Base-by-base conservation (phyloP, 2,329 filamentous ascomycete genomes). In the Colletotrichum liaoningense region DNA sequence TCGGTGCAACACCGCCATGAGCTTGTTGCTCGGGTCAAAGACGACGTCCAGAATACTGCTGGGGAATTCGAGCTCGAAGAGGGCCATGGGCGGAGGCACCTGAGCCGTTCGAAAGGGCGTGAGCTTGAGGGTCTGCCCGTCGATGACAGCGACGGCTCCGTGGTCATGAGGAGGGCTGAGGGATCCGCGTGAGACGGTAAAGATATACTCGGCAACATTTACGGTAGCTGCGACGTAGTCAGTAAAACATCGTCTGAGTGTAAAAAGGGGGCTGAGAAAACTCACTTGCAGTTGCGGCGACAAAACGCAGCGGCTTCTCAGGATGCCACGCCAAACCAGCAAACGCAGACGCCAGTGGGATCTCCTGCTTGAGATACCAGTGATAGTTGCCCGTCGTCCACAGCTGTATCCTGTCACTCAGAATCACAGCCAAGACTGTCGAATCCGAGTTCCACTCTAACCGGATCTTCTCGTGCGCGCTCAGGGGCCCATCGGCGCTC, bases 381-480 rank as follows among this genome's bases (percentile, higher is more conserved):
- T 98, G 94, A 77, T 99, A 99, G 81, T 99, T 99, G 24, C 95
- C 94, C 88, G 93, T 98, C 0, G 95, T 98, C 97, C 97, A 99
- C 1, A 99, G 86, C 80, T 99, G 97, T n/a, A 97, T 85, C 69
- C 91, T 89, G 75, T 95, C 90, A 38, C 86, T 86, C 77, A 95
- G 90, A 1, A 90, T 87, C n/a, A 98, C 92, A 6, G 96, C 95
- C 58, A 99, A 87, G 0, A 98, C 94, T 1, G 92, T 96, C 0
- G 97, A 99, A 80, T 99, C 96, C 5, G 91, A 88, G 79, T 98
- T 99, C 97, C 97, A 99, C 60, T 90, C 88, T 16, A 99, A 85
- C 33, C 85, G 84, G 67, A 97, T 92, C 63, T 88, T 86, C 55
- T 88, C 87, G 12, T 87, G 88, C 76, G 88, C 86, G 1, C 85